Evolutionary conservation across 495 filamentous ascomycete genomes (phyloP).

Genomic region (Aspergillus carlsbadensis): DNA sequence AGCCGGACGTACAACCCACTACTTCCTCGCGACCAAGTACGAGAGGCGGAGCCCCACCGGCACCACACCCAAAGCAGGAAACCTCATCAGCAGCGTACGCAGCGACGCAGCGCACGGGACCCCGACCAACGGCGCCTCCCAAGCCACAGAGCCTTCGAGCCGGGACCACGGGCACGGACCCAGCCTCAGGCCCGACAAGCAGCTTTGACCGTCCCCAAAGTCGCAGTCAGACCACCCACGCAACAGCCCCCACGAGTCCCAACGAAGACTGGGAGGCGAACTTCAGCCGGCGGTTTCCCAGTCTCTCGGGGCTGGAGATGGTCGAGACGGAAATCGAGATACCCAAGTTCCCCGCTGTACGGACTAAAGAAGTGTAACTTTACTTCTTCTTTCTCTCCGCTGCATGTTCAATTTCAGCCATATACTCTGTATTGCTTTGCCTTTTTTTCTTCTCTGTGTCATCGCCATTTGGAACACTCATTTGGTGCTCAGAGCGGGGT

Average conservation of each 20-base stretch:
- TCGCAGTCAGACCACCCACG: conserved; percentile 14
- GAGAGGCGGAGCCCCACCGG: neutral
- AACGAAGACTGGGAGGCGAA: conserved; percentile 66
- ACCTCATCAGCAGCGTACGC: conserved; percentile 25
- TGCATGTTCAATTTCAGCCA: conserved; percentile 8
- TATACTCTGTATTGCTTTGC: conserved; percentile 4
- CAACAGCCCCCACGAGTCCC: conserved; percentile 25
- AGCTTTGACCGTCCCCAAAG: conserved; percentile 2
- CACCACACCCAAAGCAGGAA: conserved; percentile 19
- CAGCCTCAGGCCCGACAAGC: neutral
- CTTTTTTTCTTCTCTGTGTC: neutral
- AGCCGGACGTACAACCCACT: conserved; percentile 17
- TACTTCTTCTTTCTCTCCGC: neutral
- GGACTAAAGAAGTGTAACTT: conserved; percentile 43
- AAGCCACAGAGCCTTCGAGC: conserved; percentile 61
- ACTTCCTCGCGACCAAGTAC: conserved; percentile 13
- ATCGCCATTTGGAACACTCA: neutral
- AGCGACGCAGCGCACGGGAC: conserved; percentile 24
- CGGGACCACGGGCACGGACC: conserved; percentile 22
- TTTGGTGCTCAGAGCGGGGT: conserved; percentile 4
- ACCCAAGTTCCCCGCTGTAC: conserved; percentile 36
- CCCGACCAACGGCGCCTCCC: conserved; percentile 53
- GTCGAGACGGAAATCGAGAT: conserved; percentile 67
- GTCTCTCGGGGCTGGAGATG: conserved; percentile 78
- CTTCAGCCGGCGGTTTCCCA: conserved; percentile 82